Evolutionary conservation across 345 rosid species (phyloP).

Genomic region (Mallotus nudiflorus): DNA sequence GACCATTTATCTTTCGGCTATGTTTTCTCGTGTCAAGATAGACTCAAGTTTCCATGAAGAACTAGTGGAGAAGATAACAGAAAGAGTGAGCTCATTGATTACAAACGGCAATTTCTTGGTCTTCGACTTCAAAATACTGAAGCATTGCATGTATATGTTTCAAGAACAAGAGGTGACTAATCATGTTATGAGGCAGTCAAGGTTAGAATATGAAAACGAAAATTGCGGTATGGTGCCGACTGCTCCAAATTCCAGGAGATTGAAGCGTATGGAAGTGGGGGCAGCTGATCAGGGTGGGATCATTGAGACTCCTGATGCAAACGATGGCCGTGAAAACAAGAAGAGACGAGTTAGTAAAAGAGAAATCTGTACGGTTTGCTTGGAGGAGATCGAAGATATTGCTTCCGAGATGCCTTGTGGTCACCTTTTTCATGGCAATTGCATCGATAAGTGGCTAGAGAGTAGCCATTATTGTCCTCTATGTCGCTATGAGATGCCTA

Average conservation of each 20-base stretch:
- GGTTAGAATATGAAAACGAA: background rate
- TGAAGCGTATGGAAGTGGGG: background rate
- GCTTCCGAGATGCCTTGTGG: background rate
- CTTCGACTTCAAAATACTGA: too few relatives aligned
- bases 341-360: background rate
- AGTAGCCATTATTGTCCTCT: constrained; percentile 3
- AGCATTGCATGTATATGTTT: too few relatives aligned
- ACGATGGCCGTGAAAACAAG: too few relatives aligned
- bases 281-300: background rate
- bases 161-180: background rate
- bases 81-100: too few relatives aligned
- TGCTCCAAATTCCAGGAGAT: background rate
- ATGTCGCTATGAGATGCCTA: constrained; percentile 7
- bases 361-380: constrained; percentile 3
- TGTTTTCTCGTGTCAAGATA: too few relatives aligned
- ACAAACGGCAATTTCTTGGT: too few relatives aligned
- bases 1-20: too few relatives aligned
- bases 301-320: too few relatives aligned
- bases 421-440: constrained; percentile 4
- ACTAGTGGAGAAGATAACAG: too few relatives aligned
- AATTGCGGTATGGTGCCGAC: constrained; percentile 4
- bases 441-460: constrained; percentile 2
- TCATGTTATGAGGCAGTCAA: background rate
- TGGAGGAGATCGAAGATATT: background rate
- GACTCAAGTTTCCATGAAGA: too few relatives aligned